These are phyloP conservation scores for Glycine latifolia DNA, from an alignment of 306 rosid genomes.

Conservation along the genomic window DNA sequence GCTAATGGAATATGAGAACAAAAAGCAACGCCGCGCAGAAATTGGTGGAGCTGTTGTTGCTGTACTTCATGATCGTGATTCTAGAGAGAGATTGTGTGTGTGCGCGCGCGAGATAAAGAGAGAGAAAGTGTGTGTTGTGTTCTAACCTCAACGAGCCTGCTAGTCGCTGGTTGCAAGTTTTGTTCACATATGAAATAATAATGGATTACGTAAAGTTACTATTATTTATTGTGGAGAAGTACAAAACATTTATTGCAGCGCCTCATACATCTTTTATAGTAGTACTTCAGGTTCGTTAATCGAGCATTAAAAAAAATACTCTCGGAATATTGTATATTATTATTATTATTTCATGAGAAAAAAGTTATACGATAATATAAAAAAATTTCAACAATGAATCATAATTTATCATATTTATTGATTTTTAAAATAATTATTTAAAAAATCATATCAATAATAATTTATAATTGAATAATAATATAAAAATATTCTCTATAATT, in stretches of 20 bases:
- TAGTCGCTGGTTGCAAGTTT: conserved; percentile 12
- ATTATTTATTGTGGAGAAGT: neutral
- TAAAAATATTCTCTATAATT: too few relatives aligned
- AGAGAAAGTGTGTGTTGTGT: neutral
- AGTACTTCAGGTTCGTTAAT: neutral
- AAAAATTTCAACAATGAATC: too few relatives aligned
- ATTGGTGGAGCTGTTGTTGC: conserved; percentile 4
- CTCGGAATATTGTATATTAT: too few relatives aligned
- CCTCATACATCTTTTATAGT: neutral
- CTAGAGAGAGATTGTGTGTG: neutral
- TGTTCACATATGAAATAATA: neutral
- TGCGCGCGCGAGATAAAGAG: neutral
- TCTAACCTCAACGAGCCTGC: neutral
- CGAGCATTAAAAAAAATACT: neutral
- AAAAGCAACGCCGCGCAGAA: conserved; percentile 34
- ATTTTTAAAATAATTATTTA: too few relatives aligned
- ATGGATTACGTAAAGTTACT: conserved; percentile 34
- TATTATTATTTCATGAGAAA: too few relatives aligned
- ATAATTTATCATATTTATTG: too few relatives aligned
- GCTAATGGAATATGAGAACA: conserved; percentile 46
- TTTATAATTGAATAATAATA: too few relatives aligned
- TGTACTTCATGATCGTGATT: conserved; percentile 38
- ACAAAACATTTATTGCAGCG: neutral
- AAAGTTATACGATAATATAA: too few relatives aligned
- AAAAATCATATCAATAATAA: too few relatives aligned